These are phyloP conservation scores for Ceratocystiopsis sp. DNA, from an alignment of 2,329 filamentous ascomycete genomes.

Conservation along the genomic window DNA sequence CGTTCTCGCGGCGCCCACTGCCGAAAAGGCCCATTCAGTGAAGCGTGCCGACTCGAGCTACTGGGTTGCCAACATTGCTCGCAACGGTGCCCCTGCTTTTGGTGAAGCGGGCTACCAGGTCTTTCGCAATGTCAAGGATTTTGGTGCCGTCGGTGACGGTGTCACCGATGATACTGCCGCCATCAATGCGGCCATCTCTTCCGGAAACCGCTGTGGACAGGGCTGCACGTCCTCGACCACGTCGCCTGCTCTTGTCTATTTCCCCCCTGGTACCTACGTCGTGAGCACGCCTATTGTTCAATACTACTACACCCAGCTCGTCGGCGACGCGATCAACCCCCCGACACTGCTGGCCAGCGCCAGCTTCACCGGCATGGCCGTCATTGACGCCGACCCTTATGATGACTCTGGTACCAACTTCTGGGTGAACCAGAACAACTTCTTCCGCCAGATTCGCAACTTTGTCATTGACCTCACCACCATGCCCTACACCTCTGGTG, in stretches of 20 bases:
- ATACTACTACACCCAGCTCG: constrained; percentile 85
- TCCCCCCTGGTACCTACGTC: constrained; percentile 73
- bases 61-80: constrained; percentile 56
- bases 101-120: constrained; percentile 45
- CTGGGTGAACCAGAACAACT: constrained; percentile 71
- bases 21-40: neutral
- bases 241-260: constrained; percentile 79
- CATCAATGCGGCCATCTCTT: constrained; percentile 68
- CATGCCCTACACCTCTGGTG: constrained; percentile 41
- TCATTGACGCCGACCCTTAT: constrained; percentile 84
- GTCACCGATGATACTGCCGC: constrained; percentile 69
- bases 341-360: constrained; percentile 61
- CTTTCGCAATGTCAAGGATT: constrained; percentile 63
- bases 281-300: constrained; percentile 66
- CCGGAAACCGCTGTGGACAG: constrained; percentile 62
- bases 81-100: constrained; percentile 53
- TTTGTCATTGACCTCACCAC: constrained; percentile 61
- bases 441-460: constrained; percentile 70
- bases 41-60: constrained; percentile 25
- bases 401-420: constrained; percentile 49
- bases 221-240: constrained; percentile 71
- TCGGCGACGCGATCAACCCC: constrained; percentile 58
- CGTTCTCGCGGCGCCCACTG: constrained; percentile 3
- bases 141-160: constrained; percentile 51
- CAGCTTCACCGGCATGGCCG: constrained; percentile 65